Evolutionary conservation across 768 basidiomycete genomes (phyloP).

Genomic region (Podaxis pistillaris): DNA sequence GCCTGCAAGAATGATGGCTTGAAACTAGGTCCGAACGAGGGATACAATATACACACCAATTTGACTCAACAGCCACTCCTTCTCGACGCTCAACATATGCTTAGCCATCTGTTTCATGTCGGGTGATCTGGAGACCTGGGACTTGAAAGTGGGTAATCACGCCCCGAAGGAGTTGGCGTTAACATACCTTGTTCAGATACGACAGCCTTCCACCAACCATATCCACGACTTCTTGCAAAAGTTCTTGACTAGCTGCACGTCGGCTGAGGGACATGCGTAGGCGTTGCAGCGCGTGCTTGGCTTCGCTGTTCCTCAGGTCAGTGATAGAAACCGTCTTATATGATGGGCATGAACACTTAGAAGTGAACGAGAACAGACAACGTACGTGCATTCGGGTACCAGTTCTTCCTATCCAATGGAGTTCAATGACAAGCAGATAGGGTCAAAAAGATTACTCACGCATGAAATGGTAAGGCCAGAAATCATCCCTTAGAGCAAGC

Average conservation of each 20-base stretch:
- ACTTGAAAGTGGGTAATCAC: background rate
- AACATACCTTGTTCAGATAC: slow-evolving; percentile 60
- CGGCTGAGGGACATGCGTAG: slow-evolving; percentile 47
- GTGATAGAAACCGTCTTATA: slow-evolving; percentile 65
- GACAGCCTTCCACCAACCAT: slow-evolving; percentile 78
- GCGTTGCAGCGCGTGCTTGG: slow-evolving; percentile 51
- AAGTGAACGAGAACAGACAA: slow-evolving; percentile 1
- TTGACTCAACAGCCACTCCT: slow-evolving; percentile 76
- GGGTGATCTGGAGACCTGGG: slow-evolving; percentile 50
- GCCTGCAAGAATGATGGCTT: slow-evolving; percentile 25
- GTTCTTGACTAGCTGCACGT: slow-evolving; percentile 25
- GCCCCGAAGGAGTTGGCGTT: background rate
- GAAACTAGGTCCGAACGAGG: background rate
- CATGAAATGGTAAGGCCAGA: slow-evolving; percentile 74
- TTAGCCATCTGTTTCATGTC: slow-evolving; percentile 67
- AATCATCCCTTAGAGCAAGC: slow-evolving; percentile 63
- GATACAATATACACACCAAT: slow-evolving; percentile 44
- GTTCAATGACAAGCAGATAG: background rate
- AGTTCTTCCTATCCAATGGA: slow-evolving; percentile 2
- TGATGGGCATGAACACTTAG: background rate
- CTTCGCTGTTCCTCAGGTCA: slow-evolving; percentile 62
- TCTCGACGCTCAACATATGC: slow-evolving; percentile 67
- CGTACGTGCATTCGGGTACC: slow-evolving; percentile 55
- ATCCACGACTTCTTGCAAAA: slow-evolving; percentile 48
- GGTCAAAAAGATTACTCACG: slow-evolving; percentile 37